These are phyloP conservation scores for Taxawa tesnikishii DNA, from an alignment of 2,329 filamentous ascomycete species.

Conservation along the genomic window DNA sequence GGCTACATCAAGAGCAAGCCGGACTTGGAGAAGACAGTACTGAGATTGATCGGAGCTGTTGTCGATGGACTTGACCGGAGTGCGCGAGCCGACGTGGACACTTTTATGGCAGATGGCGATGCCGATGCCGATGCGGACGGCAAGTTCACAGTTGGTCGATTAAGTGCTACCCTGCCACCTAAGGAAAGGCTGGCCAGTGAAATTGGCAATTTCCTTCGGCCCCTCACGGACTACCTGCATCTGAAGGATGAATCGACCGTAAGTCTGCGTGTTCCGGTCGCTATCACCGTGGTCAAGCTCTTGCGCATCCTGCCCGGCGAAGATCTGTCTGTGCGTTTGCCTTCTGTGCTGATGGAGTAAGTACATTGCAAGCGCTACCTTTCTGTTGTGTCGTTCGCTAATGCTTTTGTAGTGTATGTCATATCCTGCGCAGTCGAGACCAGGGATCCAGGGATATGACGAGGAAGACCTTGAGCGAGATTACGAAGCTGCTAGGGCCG, in stretches of 20 bases:
- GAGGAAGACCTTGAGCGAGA: constrained; percentile 74
- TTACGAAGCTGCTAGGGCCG: constrained; percentile 68
- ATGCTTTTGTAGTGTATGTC: too few relatives aligned
- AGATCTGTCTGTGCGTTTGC: constrained; percentile 62
- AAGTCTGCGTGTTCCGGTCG: constrained; percentile 81
- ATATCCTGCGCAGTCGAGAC: constrained; percentile 80
- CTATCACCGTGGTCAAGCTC: constrained; percentile 78
- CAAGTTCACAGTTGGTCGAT: constrained; percentile 17
- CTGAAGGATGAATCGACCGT: constrained; percentile 92
- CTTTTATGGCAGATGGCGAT: not conserved
- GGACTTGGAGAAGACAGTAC: constrained; percentile 73
- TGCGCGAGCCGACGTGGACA: constrained; percentile 1
- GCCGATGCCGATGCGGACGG: constrained; percentile 2
- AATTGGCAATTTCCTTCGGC: constrained; percentile 63
- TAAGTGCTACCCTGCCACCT: constrained; percentile 30
- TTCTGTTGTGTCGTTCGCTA: too few relatives aligned
- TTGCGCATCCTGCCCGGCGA: constrained; percentile 65
- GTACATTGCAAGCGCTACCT: too few relatives aligned
- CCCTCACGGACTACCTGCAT: constrained; percentile 73
- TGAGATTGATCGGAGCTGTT: constrained; percentile 68
- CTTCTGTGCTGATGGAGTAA: constrained; percentile 80
- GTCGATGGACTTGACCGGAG: constrained; percentile 56
- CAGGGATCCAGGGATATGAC: constrained; percentile 86
- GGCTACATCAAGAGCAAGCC: constrained; percentile 69
- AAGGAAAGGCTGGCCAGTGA: constrained; percentile 41